These are phyloP conservation scores for Aeschynomene evenia DNA, from an alignment of 306 rosid genomes.

Conservation along the genomic window DNA sequence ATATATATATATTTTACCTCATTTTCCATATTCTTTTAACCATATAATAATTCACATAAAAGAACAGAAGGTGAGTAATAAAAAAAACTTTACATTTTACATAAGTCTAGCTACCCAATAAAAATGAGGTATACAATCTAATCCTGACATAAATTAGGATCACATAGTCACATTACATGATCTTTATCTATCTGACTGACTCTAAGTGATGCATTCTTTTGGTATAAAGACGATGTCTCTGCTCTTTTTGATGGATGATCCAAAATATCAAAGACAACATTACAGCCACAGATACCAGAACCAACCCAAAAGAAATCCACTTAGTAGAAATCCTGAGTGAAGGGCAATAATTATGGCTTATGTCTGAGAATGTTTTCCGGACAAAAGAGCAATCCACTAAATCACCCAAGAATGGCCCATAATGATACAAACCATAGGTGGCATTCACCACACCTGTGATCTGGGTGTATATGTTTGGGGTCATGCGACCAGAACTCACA, in stretches of 20 bases:
- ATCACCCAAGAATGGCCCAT: slow-evolving; percentile 59
- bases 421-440: slow-evolving; percentile 57
- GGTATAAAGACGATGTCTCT: slow-evolving; percentile 48
- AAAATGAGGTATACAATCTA: background rate
- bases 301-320: slow-evolving; percentile 56
- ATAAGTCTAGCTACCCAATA: background rate
- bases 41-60: too few species aligned
- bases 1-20: too few species aligned
- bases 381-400: slow-evolving; percentile 66
- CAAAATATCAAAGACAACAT: slow-evolving; percentile 68
- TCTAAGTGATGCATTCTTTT: background rate
- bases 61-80: too few species aligned
- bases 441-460: slow-evolving; percentile 46
- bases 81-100: background rate
- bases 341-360: slow-evolving; percentile 57
- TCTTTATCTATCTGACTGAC: too few species aligned
- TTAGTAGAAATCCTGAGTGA: slow-evolving; percentile 29
- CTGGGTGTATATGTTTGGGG: slow-evolving; percentile 50
- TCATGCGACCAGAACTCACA: slow-evolving; percentile 52
- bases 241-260: slow-evolving; percentile 65
- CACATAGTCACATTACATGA: background rate
- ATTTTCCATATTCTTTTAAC: too few species aligned
- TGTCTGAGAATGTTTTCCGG: slow-evolving; percentile 51
- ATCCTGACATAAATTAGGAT: slow-evolving; percentile 12
- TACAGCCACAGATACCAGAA: slow-evolving; percentile 58